A percentile compares a stretch with the other conserved stretches of the same genome.
phyloP scores from a whole-genome alignment of 495 filamentous ascomycete genomes.

The Aspergillus mulundensis region DNA sequence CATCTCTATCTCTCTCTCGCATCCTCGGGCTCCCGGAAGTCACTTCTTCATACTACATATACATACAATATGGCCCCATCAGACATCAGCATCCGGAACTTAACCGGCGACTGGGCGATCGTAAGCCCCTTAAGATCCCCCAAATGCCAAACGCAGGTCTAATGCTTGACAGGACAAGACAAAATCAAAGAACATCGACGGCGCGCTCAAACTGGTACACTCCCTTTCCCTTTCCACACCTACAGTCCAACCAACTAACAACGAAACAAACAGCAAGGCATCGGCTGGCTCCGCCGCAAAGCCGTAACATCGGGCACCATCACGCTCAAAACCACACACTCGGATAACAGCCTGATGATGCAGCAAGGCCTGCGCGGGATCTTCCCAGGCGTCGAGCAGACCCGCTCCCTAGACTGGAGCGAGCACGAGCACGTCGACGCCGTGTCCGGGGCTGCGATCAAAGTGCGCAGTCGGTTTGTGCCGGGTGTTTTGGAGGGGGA shows the following conservation, averaged over 20 bases:
- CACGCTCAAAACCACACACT: not conserved
- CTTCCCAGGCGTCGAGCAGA: conserved; percentile 1
- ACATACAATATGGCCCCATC: not conserved
- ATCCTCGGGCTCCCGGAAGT: too few relatives aligned
- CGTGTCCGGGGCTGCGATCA: not conserved
- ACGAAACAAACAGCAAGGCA: not conserved
- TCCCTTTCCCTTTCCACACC: not conserved
- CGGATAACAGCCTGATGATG: not conserved
- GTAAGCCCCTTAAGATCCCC: not conserved
- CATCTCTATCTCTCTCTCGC: too few relatives aligned
- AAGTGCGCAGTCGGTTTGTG: not conserved
- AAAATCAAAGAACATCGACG: not conserved
- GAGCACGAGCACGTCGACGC: not conserved
- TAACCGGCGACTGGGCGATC: not conserved
- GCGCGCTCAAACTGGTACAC: not conserved
- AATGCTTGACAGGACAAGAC: not conserved
- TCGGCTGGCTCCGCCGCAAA: conserved; percentile 3
- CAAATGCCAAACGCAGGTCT: too few relatives aligned
- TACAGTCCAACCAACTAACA: too few relatives aligned
- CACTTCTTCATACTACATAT: not conserved
- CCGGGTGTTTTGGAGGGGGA: not conserved
- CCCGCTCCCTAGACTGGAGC: not conserved
- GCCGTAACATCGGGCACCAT: not conserved
- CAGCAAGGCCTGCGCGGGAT: conserved; percentile 1
- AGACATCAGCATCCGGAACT: not conserved